Base-by-base conservation (phyloP, 352 stramenopile species). In the Globisporangium orthogonon region DNA sequence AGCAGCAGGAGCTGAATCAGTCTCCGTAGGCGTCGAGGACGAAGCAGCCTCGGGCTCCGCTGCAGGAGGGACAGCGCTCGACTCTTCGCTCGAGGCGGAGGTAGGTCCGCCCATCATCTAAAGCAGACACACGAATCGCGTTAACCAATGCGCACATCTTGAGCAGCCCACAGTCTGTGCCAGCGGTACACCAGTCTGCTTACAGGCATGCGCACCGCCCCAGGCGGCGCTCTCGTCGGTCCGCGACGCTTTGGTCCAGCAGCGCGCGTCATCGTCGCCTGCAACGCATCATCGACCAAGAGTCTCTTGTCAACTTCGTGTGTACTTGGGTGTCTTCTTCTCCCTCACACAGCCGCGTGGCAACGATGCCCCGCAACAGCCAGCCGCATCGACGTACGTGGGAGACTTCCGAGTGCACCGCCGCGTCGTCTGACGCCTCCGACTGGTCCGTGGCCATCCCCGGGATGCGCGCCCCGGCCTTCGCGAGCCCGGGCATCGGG, bases 401-500 rank as follows among this genome's bases (percentile, higher is more conserved):
- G 23, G 75, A 80, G 35, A 83, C 70, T 49, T 89, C 76, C 2
- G 78, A 52, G 15, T 67, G 63, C 28, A 62, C 55, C 43, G 69
- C 58, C 2, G 70, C 35, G 31, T 67, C 63, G 30, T 71, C 65
- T 2, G 69, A 65, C 28, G 67, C 69, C 28, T 73, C 61, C 9
- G 57, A 62, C 13, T 50, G 41, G 4, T 62, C 57, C 15, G 59
- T 28, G 13, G 69, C 69, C 79, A 90, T 88, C 29, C 84, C 80
- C 33, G 84, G 84, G 33, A 92, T 69, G 47, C 82, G 64, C 14
- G 79, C 83, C 15, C 78, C 80, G 0, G 74, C 66, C 51, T 91
- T 90, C 11, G 81, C 74, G 13, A 94, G 61, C 9, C 85, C 85
- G 15, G 84, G 82, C 85, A 94, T 94, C 0, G 85, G 85, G 59